Conservation (phyloP, 2,329 filamentous ascomycete species). For the Pseudogymnoascus sp. region DNA sequence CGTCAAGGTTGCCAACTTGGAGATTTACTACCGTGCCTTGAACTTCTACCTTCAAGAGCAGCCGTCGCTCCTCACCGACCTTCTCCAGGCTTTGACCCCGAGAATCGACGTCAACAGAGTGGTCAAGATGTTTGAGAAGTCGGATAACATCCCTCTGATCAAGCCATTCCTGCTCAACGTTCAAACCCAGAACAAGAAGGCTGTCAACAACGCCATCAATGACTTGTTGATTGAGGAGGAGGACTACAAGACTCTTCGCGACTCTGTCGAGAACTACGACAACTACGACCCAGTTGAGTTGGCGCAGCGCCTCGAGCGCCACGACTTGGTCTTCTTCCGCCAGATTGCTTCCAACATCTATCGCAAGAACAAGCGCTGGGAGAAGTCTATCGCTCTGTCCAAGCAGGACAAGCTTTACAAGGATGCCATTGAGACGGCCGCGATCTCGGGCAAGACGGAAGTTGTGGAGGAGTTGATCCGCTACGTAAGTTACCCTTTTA, state of each 20-base stretch:
- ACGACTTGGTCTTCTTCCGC: slow-evolving; percentile 97
- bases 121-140: slow-evolving; percentile 98
- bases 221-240: slow-evolving; percentile 97
- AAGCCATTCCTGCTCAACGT: slow-evolving; percentile 98
- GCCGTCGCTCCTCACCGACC: slow-evolving; percentile 88
- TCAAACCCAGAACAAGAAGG: slow-evolving; percentile 93
- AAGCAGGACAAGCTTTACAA: slow-evolving; percentile 99
- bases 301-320: slow-evolving; percentile 87
- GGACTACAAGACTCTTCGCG: slow-evolving; percentile 95
- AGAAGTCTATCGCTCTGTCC: slow-evolving; percentile 93
- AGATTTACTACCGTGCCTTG: slow-evolving; percentile 96
- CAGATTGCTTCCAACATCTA: slow-evolving; percentile 98
- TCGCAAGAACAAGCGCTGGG: slow-evolving; percentile 99
- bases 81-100: slow-evolving; percentile 83
- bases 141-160: slow-evolving; percentile 94
- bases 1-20: slow-evolving; percentile 94
- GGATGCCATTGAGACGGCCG: slow-evolving; percentile 96
- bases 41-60: slow-evolving; percentile 98
- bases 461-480: slow-evolving; percentile 92
- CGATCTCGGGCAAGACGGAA: slow-evolving; percentile 81
- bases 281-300: slow-evolving; percentile 96
- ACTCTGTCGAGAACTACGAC: slow-evolving; percentile 97
- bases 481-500: slow-evolving; percentile 67
- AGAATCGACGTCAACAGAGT: slow-evolving; percentile 97
- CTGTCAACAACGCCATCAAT: slow-evolving; percentile 96